Evolutionary conservation across 176 grass and related monocot species (phyloP), one percentile per base, ranked within the genome.

Genomic region (Aegilops sharonensis): DNA sequence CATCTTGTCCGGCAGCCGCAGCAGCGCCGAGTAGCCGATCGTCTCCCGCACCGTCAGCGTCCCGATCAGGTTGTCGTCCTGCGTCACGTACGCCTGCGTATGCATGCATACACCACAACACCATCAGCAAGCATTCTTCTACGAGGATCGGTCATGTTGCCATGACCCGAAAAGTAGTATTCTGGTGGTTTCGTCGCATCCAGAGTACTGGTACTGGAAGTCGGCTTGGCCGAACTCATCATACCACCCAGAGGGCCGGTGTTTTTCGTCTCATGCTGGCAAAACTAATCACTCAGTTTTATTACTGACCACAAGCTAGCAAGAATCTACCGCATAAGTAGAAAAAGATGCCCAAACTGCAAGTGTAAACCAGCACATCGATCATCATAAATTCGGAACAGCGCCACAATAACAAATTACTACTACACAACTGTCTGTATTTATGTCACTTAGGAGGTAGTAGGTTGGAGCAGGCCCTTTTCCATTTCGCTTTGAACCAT

Each of bases 21-120:
- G 92, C 79, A 90, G 56, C 61, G 97, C 97, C 35, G 97, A 99
- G 89, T 99, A 99, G 8, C 87, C 89, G 88, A 99, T 97, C 79
- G 92, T 99, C 90, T 99, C 97, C 62, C 97, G 85, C 80, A 99
- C 97, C 68, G 97, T 99, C 84, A 99, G 85, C 78, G 97, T 99
- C 32, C 97, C 97, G 63, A 99, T 99, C 85, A 99, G 87, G 81
- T 92, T 99, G 88, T 99, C 97, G 27, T 99, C 97, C 85, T 99
- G 97, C 39, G 97, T 99, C 62, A 99, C 97, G 69, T 99, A 99
- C 14, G 97, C 97, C 97, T 99, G 82, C 66, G 13, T 93, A 65
- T 31, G 10, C 61, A 5, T 63, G n/a, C 11, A 12, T 45, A 40
- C 18, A 73, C 1, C 54, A 72, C 34, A 4, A 10, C 50, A 20